phyloP scores from a whole-genome alignment of 2,329 filamentous ascomycete species.

The Ophiostoma populinum region DNA sequence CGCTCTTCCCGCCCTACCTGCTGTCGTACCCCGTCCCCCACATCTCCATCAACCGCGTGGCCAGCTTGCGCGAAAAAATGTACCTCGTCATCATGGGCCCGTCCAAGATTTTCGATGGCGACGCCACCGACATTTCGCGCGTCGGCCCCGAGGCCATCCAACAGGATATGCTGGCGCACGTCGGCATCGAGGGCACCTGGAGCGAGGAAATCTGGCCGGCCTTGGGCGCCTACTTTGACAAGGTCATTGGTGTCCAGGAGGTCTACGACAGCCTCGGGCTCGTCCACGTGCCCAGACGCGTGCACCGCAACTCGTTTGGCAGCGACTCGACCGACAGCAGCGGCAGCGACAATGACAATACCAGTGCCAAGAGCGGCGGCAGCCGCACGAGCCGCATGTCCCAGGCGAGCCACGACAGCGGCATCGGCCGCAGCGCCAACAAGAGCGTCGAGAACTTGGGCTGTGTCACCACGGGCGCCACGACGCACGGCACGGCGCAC shows the following conservation, averaged over 20 bases:
- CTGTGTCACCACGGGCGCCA: too few species aligned
- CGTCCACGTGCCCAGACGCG: neutral
- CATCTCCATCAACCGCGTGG: constrained; percentile 6
- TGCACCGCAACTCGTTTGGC: neutral
- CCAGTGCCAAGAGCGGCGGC: too few species aligned
- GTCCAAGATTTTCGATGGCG: neutral
- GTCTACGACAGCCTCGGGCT: neutral
- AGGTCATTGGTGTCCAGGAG: neutral
- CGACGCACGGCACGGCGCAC: too few species aligned
- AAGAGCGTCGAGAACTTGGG: too few species aligned
- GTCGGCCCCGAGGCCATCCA: neutral
- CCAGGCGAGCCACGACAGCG: too few species aligned
- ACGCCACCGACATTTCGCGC: neutral
- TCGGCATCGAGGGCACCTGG: constrained; percentile 8
- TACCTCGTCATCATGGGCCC: constrained; percentile 7
- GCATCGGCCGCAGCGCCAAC: too few species aligned
- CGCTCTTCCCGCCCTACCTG: constrained; percentile 12
- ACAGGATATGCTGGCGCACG: constrained; percentile 2
- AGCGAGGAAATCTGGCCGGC: constrained; percentile 5
- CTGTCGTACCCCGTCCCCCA: constrained; percentile 8
- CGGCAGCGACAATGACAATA: too few species aligned
- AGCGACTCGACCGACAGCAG: neutral
- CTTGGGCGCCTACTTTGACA: constrained; percentile 4
- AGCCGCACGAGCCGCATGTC: too few species aligned
- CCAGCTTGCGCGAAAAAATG: constrained; percentile 5